Percentiles rank a stretch among this genome's conserved stretches.
Conservation (phyloP, 208 protist genomes). For the Novymonas esmeraldas region DNA sequence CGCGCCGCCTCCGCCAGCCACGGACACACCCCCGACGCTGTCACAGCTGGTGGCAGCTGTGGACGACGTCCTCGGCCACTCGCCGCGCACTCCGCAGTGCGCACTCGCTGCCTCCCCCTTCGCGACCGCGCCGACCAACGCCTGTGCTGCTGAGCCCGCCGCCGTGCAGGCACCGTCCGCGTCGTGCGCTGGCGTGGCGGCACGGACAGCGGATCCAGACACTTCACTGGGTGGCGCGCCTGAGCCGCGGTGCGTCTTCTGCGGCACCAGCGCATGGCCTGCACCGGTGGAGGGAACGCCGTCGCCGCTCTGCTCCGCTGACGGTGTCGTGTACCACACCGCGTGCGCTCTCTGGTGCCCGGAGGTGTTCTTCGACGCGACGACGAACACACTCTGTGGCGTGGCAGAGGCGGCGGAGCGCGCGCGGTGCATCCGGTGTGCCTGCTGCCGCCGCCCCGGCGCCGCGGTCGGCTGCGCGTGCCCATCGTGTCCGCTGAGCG, state of each 20-base stretch:
- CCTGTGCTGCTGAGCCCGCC: background rate
- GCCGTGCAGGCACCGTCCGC: too few relatives aligned
- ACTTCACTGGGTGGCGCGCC: background rate
- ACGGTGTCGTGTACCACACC: constrained; percentile 43
- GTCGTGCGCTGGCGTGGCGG: too few relatives aligned
- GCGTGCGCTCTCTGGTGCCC: constrained; percentile 78
- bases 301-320: constrained; percentile 3
- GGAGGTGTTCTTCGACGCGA: constrained; percentile 70
- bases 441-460: constrained; percentile 44
- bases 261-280: background rate
- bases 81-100: background rate
- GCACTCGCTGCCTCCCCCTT: background rate
- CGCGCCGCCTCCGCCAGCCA: too few relatives aligned
- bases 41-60: constrained; percentile 20
- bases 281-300: background rate
- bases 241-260: constrained; percentile 16
- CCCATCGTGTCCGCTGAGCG: constrained; percentile 47
- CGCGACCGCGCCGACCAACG: background rate
- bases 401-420: constrained; percentile 38
- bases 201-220: background rate
- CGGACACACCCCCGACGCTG: constrained; percentile 9
- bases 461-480: constrained; percentile 51
- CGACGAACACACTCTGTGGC: constrained; percentile 21
- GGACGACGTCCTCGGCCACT: constrained; percentile 18
- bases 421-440: constrained; percentile 47